A percentile compares a stretch with the other conserved stretches of the same genome.
Conservation (phyloP, 495 filamentous ascomycete genomes). For the Tuber borchii region DNA sequence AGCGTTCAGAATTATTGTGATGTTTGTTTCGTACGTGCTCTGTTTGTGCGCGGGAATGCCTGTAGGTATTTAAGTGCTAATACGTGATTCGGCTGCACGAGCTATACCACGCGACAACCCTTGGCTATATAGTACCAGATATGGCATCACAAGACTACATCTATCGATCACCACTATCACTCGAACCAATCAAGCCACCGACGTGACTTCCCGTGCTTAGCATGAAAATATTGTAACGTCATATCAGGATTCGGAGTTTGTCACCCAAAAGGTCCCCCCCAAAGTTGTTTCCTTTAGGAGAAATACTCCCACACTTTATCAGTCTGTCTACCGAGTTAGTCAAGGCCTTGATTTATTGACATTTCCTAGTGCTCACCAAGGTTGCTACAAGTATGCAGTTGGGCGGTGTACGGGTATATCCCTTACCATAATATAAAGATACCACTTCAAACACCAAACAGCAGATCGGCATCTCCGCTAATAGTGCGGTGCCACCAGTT, state of each 20-base stretch:
- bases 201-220: neutral
- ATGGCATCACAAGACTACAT: neutral
- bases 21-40: neutral
- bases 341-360: neutral
- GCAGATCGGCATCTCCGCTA: no score
- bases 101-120: neutral
- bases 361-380: no score
- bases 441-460: no score
- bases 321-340: neutral
- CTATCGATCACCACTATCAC: neutral
- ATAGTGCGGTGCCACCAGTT: no score
- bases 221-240: neutral
- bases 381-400: no score
- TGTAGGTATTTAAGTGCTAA: neutral
- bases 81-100: neutral
- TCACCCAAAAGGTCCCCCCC: neutral
- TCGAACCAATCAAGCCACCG: constrained; percentile 1
- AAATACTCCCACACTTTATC: neutral
- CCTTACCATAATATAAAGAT: no score
- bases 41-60: neutral
- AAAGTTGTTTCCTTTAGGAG: neutral
- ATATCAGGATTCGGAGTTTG: neutral
- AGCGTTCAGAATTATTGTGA: neutral
- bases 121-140: neutral
- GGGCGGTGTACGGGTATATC: no score